A percentile compares a stretch with the other conserved stretches of the same genome.
These are phyloP conservation scores for Metschnikowia bowlesiae DNA, from an alignment of 805 yeast species.

Conservation along the genomic window DNA sequence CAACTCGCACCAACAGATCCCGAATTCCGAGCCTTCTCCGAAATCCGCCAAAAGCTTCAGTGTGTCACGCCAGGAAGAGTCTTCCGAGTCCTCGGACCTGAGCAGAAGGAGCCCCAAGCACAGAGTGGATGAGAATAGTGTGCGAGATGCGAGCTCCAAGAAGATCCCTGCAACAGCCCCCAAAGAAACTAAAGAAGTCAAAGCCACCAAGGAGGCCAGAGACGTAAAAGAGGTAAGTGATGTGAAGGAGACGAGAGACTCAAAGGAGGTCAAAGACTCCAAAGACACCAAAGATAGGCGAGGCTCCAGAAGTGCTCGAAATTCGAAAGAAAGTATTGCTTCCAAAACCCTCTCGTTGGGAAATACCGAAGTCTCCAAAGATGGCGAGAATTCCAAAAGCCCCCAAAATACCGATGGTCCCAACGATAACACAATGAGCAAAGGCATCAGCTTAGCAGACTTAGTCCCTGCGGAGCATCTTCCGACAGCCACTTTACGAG, in stretches of 20 bases:
- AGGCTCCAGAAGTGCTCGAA: too few species aligned
- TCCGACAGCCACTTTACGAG: not conserved
- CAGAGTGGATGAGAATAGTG: not conserved
- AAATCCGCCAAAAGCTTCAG: slow-evolving; percentile 9
- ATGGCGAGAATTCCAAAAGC: not conserved
- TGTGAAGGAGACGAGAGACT: not conserved
- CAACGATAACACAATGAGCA: not conserved
- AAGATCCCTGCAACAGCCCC: too few species aligned
- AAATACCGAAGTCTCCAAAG: not conserved
- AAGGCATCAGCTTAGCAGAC: not conserved
- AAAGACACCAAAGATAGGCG: not conserved
- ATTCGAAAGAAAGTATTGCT: too few species aligned
- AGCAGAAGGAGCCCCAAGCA: not conserved
- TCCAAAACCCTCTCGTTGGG: too few species aligned
- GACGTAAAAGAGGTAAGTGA: too few species aligned
- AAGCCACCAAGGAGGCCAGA: too few species aligned
- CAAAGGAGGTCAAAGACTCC: not conserved
- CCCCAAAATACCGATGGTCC: not conserved
- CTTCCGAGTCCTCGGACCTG: not conserved
- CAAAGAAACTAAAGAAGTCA: too few species aligned
- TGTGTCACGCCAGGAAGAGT: slow-evolving; percentile 2
- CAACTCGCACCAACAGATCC: not conserved
- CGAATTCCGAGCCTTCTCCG: slow-evolving; percentile 8
- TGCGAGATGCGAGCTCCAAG: too few species aligned
- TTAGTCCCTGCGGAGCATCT: not conserved